Evolutionary conservation across 1,139 yeast genomes (phyloP), one percentile per base, ranked within the genome.

Genomic region (Pichia norvegensis): DNA sequence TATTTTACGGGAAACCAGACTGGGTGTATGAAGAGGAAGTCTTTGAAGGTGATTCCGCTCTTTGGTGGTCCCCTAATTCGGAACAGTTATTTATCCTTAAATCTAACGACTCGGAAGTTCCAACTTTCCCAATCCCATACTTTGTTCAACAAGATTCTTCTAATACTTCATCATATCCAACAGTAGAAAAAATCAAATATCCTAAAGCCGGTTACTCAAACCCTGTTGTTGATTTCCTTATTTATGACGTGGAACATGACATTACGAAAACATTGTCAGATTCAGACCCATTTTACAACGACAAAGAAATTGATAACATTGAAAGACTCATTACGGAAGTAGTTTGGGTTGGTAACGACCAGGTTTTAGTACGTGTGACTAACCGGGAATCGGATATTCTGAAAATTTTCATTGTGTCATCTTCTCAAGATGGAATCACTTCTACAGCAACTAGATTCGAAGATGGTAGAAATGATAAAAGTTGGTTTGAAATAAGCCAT

Each of bases 401-500:
- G 50, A 74, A 67, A 51, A 67, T 64, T 41, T 72, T 61, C 61
- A 72, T 63, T 47, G 68, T 68, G 22, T 42, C 50, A n/a, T 31
- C 44, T 2, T 54, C 51, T 41, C 41, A 40, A 23, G 16, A 59
- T 40, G 20, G 43, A 20, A 56, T 63, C 29, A 50, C 60, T 0
- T 62, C 70, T 35, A 54, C 50, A 39, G 68, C 63, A 39, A 64
- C 72, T 13, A 66, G 80, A 50, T 61, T 68, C 4, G 65, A 63
- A 39, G 66, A 71, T 40, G 67, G 74, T 17, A 48, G 50, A 29
- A 44, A 49, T 33, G 46, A 51, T 2, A 58, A 56, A 11, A 71
- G 78, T 11, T 76, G 85, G 74, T 87, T 90, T 69, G 98, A 92
- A 61, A 79, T 90, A 36, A 76, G 86, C 9, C 85, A 82, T 52